Base-by-base conservation (phyloP, 108 stramenopile species). In the Parietichytrium sp. region DNA sequence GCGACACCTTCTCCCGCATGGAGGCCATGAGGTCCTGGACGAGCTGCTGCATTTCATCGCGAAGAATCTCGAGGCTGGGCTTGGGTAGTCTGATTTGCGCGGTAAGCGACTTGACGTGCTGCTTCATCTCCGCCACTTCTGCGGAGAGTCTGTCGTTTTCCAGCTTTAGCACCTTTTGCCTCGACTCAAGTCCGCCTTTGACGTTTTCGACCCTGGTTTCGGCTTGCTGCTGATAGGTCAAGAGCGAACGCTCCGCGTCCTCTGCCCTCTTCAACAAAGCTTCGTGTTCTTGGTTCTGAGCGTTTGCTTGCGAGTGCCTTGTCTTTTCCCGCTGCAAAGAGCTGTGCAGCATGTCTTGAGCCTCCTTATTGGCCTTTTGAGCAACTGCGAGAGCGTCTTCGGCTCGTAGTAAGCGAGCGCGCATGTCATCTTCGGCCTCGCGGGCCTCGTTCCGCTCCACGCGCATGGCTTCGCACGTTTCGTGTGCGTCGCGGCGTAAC, bases 1-100 rank as follows among this genome's bases (percentile, higher is more conserved):
- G 38, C 6, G 33, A 33, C 10, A 72, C 61, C 3, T 72, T 72
- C 45, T 72, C 61, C 33, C 33, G 61, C 8, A 72, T 33, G 10
- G 61, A 33, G 10, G 23, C 38, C 42, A 72, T 45, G 10, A 72
- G 61, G 20, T 72, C 23, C 61, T 72, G 61, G 20, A 72, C 45
- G 20, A 72, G 36, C 20, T 36, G n/a, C 29, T 42, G 61, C 61
- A 72, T 72, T 27, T 72, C 61, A 25, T 72, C 61, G 6, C 61
- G 61, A 7, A 72, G 38, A 33, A 18, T 33, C 61, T 72, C 61
- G 42, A 72, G 61, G 10, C 38, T 42, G 6, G 61, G 61, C 2
- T 25, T 16, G 20, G 61, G 61, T 25, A 45, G 61, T 7, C 61
- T 16, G 23, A 72, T 10, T 72, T 72, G 36, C 6, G 36, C 61